phyloP scores from a whole-genome alignment of 495 filamentous ascomycete species.

The Xylaria scruposa region DNA sequence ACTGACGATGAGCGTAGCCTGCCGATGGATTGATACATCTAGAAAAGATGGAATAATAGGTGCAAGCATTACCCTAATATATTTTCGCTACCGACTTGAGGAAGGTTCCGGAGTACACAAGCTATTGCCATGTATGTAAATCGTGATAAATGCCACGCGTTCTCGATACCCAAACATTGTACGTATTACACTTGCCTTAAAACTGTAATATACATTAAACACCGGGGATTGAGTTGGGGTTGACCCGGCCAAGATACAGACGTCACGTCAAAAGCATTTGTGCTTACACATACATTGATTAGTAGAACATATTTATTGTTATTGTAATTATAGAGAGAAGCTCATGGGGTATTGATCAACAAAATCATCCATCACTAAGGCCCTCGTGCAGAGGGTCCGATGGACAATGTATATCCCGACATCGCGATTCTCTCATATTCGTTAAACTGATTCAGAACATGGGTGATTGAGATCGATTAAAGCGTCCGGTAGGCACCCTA shows the following conservation, averaged over 20 bases:
- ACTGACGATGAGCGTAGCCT: constrained; percentile 43
- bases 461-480: constrained; percentile 12
- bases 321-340: constrained; percentile 25
- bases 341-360: constrained; percentile 29
- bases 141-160: not conserved
- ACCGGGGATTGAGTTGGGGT: not conserved
- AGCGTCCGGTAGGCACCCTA: constrained; percentile 8
- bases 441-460: constrained; percentile 27
- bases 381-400: constrained; percentile 19
- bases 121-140: not conserved
- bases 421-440: constrained; percentile 24
- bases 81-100: not conserved
- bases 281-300: constrained; percentile 3
- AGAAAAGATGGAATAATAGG: constrained; percentile 43
- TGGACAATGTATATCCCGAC: constrained; percentile 23
- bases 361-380: constrained; percentile 26
- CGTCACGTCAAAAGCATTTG: not conserved
- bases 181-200: not conserved
- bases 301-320: constrained; percentile 25
- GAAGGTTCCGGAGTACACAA: not conserved
- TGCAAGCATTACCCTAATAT: not conserved
- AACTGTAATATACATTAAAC: not conserved
- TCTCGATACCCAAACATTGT: no score
- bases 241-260: not conserved
- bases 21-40: constrained; percentile 61